phyloP scores from a whole-genome alignment of 495 filamentous ascomycete species.

The Tetracladium setigerum region DNA sequence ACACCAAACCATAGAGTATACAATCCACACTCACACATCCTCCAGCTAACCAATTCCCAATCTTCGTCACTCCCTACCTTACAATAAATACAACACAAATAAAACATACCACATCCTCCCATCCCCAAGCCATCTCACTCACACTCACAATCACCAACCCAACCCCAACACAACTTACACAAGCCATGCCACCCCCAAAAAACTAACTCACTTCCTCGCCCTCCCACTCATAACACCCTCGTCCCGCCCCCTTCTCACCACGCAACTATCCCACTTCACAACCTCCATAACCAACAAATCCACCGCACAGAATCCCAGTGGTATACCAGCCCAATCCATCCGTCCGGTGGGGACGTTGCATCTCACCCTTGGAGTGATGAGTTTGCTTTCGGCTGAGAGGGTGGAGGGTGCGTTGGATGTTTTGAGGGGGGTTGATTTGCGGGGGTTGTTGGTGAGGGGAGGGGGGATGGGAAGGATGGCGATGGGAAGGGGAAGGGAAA shows the following conservation, averaged over 20 bases:
- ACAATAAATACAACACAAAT: too few species aligned
- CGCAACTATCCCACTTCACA: slow-evolving; percentile 51
- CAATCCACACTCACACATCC: too few species aligned
- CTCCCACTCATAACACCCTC: slow-evolving; percentile 61
- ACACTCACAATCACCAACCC: background rate
- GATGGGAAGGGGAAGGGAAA: slow-evolving; percentile 9
- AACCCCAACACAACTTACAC: background rate
- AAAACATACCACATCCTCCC: too few species aligned
- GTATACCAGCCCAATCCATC: slow-evolving; percentile 40
- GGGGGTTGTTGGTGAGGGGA: slow-evolving; percentile 32
- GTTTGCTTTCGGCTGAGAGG: slow-evolving; percentile 46
- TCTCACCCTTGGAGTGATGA: slow-evolving; percentile 84
- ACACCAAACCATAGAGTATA: too few species aligned
- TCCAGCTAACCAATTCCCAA: too few species aligned
- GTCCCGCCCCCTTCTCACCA: slow-evolving; percentile 57
- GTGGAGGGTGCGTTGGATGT: slow-evolving; percentile 51
- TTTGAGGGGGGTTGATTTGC: slow-evolving; percentile 46
- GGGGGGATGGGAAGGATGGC: slow-evolving; percentile 5
- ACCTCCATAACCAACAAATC: background rate
- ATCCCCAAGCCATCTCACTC: too few species aligned
- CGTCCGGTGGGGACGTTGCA: slow-evolving; percentile 77
- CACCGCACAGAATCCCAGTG: slow-evolving; percentile 16
- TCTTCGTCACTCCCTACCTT: too few species aligned
- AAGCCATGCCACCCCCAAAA: slow-evolving; percentile 18
- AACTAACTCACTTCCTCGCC: slow-evolving; percentile 83